Evolutionary conservation across 2,329 filamentous ascomycete species (phyloP), one percentile per base, ranked within the genome.

Genomic region (Penicillium sp.): DNA sequence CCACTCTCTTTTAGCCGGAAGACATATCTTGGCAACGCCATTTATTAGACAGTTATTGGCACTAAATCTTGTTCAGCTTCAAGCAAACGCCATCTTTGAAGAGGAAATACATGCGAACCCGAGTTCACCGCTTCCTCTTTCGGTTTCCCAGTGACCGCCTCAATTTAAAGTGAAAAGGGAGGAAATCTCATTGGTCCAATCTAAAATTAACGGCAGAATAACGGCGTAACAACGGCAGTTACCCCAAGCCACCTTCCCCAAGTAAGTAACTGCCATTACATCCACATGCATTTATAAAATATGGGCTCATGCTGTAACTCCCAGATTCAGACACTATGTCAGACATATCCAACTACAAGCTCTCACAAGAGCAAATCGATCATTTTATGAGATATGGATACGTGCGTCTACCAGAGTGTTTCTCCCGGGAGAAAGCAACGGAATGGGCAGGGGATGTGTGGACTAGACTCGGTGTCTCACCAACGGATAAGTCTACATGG

Each of bases 401-500:
- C 69, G 62, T 86, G 22, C 81, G 81, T 44, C 67, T 86, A 14
- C 72, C 74, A 1, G 67, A 76, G 28, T 85, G 82, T 72, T 83
- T 84, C 65, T 76, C 78, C 0, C 68, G 66, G 17, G 73, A 77
- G 50, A 76, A 80, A 59, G 78, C 80, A 1, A 74, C 75, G 2
- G 73, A 78, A 40, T 78, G 80, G 59, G 80, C 78, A 3, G 64
- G 70, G 11, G 75, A 75, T 17, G 64, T 88, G 35, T 89, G 87
- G 87, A 83, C 81, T 0, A 79, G 87, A 10, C 78, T 89, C 5
- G 86, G 84, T 26, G 86, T 88, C 80, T 80, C 82, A 43, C 80
- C 85, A 0, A 77, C 78, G 4, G 84, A 90, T 71, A 84, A 83
- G 67, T 77, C 78, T 2, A 89, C 87, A 31, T 89, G 87, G 87